These are phyloP conservation scores for Allantophomopsis cytisporea DNA, from an alignment of 2,329 filamentous ascomycete genomes.

Conservation along the genomic window DNA sequence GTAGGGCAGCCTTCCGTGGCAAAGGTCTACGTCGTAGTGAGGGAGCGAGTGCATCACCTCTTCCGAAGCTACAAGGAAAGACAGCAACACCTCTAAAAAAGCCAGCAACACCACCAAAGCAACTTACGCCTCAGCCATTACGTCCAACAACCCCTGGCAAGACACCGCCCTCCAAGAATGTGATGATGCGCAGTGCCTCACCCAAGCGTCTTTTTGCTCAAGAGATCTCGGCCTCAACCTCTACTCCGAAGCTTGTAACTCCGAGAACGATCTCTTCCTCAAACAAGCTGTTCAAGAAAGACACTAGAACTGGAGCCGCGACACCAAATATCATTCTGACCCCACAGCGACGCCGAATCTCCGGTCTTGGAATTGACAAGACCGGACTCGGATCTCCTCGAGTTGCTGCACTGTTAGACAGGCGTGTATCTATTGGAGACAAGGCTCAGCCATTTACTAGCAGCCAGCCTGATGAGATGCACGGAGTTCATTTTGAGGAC, in stretches of 20 bases:
- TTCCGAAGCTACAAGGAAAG: slow-evolving; percentile 18
- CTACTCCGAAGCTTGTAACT: slow-evolving; percentile 16
- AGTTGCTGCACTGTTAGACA: slow-evolving; percentile 57
- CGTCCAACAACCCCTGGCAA: slow-evolving; percentile 32
- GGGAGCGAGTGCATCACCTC: slow-evolving; percentile 25
- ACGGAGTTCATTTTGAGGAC: slow-evolving; percentile 47
- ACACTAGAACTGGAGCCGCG: slow-evolving; percentile 36
- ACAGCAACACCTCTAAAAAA: slow-evolving; percentile 17
- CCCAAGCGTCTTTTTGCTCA: slow-evolving; percentile 29
- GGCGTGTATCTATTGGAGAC: slow-evolving; percentile 59
- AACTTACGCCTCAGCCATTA: slow-evolving; percentile 26
- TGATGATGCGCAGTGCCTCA: slow-evolving; percentile 30
- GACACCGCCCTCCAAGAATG: slow-evolving; percentile 31
- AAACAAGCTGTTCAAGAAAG: slow-evolving; percentile 37
- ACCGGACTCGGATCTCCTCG: slow-evolving; percentile 63
- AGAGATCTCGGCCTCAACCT: slow-evolving; percentile 19
- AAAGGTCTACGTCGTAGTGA: slow-evolving; percentile 34
- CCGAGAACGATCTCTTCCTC: slow-evolving; percentile 20
- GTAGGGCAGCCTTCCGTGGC: slow-evolving; percentile 35
- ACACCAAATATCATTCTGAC: slow-evolving; percentile 53
- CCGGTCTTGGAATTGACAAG: slow-evolving; percentile 56
- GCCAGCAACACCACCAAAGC: slow-evolving; percentile 23
- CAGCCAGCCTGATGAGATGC: slow-evolving; percentile 13
- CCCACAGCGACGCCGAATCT: slow-evolving; percentile 43
- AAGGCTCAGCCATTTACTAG: slow-evolving; percentile 49